Evolutionary conservation across 768 basidiomycete species (phyloP).

Genomic region (Amanita rimosa): DNA sequence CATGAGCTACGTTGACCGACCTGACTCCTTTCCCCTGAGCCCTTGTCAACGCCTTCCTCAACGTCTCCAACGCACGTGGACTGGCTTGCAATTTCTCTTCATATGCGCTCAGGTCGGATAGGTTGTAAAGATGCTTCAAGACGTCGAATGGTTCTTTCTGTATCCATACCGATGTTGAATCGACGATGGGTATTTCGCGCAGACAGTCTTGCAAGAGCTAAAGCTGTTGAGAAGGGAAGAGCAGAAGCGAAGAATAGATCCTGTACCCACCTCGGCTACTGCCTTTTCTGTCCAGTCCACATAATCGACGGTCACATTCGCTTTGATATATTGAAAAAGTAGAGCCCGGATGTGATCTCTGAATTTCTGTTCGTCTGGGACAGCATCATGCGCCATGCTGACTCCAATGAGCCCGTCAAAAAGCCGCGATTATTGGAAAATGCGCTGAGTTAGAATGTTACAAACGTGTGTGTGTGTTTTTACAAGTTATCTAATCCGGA

Average conservation of each 20-base stretch:
- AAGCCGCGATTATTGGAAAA: not conserved
- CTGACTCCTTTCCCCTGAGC: constrained; percentile 16
- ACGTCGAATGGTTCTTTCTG: constrained; percentile 45
- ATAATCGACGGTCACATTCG: constrained; percentile 45
- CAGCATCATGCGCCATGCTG: no score
- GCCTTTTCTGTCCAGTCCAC: constrained; percentile 38
- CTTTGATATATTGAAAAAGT: constrained; percentile 40
- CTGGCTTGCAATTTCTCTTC: constrained; percentile 35
- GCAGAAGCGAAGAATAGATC: not conserved
- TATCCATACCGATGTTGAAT: constrained; percentile 38
- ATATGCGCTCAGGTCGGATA: constrained; percentile 23
- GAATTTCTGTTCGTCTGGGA: constrained; percentile 14
- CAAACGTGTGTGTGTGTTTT: no score
- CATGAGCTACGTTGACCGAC: constrained; percentile 27
- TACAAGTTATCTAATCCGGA: no score
- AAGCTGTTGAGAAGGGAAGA: not conserved
- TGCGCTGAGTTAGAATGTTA: constrained; percentile 12
- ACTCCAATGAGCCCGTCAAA: not conserved
- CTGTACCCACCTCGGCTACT: constrained; percentile 33
- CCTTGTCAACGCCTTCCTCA: constrained; percentile 19
- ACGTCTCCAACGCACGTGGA: constrained; percentile 19
- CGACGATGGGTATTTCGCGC: constrained; percentile 31
- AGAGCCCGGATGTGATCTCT: constrained; percentile 40
- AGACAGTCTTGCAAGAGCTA: constrained; percentile 32
- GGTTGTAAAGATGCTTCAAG: constrained; percentile 22